A percentile compares a stretch with the other conserved stretches of the same genome.
These are phyloP conservation scores for Gynostemma pentaphyllum DNA, from an alignment of 306 rosid species.

Conservation along the genomic window DNA sequence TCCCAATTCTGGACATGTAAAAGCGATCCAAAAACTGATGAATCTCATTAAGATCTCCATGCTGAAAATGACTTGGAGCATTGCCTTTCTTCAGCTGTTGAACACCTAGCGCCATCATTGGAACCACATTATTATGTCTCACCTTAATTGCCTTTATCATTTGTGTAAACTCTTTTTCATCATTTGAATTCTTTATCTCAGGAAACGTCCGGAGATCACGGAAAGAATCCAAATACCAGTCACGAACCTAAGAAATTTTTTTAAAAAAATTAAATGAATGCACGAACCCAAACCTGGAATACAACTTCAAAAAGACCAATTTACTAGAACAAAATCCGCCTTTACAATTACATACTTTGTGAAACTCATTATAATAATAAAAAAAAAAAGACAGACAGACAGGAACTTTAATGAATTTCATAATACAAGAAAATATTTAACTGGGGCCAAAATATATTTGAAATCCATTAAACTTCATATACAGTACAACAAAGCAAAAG, in stretches of 20 bases:
- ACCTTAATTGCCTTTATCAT: slow-evolving; percentile 93
- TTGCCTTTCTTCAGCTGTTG: slow-evolving; percentile 78
- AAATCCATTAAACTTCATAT: background rate
- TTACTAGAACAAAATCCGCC: background rate
- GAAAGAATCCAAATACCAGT: slow-evolving; percentile 91
- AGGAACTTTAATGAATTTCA: background rate
- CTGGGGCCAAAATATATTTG: background rate
- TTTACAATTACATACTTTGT: background rate
- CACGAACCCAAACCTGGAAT: background rate
- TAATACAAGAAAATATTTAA: background rate
- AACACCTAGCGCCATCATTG: slow-evolving; percentile 93
- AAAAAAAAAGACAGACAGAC: no score
- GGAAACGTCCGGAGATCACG: slow-evolving; percentile 81
- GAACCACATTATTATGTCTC: slow-evolving; percentile 96
- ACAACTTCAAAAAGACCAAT: background rate
- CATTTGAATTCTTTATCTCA: slow-evolving; percentile 49
- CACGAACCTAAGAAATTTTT: slow-evolving; percentile 51
- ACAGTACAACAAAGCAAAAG: background rate
- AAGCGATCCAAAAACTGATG: slow-evolving; percentile 89
- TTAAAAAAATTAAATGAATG: background rate
- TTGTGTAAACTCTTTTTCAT: slow-evolving; percentile 65
- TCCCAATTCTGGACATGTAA: slow-evolving; percentile 96
- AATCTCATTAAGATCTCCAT: slow-evolving; percentile 62
- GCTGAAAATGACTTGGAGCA: slow-evolving; percentile 27
- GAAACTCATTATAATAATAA: background rate